Conservation (phyloP, 2,329 filamentous ascomycete species). For the Penicillium decumbens region DNA sequence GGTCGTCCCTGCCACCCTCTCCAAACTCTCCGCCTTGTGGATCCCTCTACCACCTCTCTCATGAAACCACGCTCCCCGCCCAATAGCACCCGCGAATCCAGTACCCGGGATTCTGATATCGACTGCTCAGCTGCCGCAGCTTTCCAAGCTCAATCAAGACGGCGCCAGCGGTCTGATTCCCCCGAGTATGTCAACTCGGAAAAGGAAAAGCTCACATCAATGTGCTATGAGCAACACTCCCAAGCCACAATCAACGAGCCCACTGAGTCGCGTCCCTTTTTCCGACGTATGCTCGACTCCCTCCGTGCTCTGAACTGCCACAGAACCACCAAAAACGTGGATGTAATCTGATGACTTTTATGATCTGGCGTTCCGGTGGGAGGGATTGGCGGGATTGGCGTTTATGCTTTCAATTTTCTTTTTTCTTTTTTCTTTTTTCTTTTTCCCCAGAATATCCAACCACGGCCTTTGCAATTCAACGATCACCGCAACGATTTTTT, state of each 20-base stretch:
- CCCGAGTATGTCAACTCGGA: conserved; percentile 25
- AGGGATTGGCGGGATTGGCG: not conserved
- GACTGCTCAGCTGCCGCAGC: conserved; percentile 36
- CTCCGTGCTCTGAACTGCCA: conserved; percentile 22
- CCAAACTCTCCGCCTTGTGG: conserved; percentile 35
- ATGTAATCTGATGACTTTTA: conserved; percentile 14
- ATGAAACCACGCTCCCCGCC: conserved; percentile 26
- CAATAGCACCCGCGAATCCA: conserved; percentile 14
- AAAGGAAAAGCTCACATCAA: conserved; percentile 27
- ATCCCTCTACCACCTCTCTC: conserved; percentile 35
- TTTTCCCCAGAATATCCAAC: not conserved
- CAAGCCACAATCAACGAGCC: conserved; percentile 20
- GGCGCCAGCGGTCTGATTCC: conserved; percentile 29
- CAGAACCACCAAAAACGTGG: conserved; percentile 15
- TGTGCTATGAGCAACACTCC: conserved; percentile 32
- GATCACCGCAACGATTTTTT: conserved; percentile 14
- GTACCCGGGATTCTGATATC: conserved; percentile 25
- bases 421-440: not conserved
- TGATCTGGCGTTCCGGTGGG: conserved; percentile 14
- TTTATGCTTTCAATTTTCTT: not conserved
- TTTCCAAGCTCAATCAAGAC: conserved; percentile 34
- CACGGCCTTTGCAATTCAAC: conserved; percentile 6
- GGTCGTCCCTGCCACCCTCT: conserved; percentile 20
- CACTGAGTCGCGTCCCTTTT: conserved; percentile 14
- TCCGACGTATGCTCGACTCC: conserved; percentile 21